These are phyloP conservation scores for Paraphoma chrysanthemicola DNA, from an alignment of 2,329 filamentous ascomycete genomes.

Conservation along the genomic window DNA sequence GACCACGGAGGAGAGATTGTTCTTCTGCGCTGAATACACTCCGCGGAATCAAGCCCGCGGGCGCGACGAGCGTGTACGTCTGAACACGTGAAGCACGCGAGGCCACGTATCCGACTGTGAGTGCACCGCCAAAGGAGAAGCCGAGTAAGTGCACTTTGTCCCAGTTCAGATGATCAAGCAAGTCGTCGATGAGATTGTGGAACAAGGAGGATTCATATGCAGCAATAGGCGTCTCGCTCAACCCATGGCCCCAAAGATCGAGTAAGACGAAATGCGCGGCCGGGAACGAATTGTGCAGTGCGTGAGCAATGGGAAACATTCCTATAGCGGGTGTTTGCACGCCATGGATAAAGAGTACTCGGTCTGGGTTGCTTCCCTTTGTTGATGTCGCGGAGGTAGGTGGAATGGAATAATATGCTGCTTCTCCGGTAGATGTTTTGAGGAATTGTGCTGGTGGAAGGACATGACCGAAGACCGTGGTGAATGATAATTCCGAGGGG, in stretches of 20 bases:
- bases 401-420: conserved; percentile 50
- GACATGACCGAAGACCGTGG: conserved; percentile 46
- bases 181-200: conserved; percentile 47
- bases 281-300: conserved; percentile 47
- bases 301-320: conserved; percentile 51
- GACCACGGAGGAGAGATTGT: conserved; percentile 25
- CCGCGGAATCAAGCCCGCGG: conserved; percentile 52
- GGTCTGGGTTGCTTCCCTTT: conserved; percentile 4
- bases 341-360: conserved; percentile 58
- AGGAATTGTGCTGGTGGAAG: conserved; percentile 50
- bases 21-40: conserved; percentile 35
- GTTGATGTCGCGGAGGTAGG: conserved; percentile 41
- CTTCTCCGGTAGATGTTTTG: conserved; percentile 41
- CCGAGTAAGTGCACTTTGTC: conserved; percentile 54
- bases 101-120: conserved; percentile 50
- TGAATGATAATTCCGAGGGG: conserved; percentile 49
- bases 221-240: conserved; percentile 56
- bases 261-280: conserved; percentile 52
- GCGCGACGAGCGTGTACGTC: conserved; percentile 55
- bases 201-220: conserved; percentile 55
- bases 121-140: conserved; percentile 58
- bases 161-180: conserved; percentile 55
- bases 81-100: conserved; percentile 35
- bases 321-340: conserved; percentile 60
- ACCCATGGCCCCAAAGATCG: conserved; percentile 63